Base-by-base conservation (phyloP, 2,329 filamentous ascomycete genomes). In the Alternaria hordeiaustralica region DNA sequence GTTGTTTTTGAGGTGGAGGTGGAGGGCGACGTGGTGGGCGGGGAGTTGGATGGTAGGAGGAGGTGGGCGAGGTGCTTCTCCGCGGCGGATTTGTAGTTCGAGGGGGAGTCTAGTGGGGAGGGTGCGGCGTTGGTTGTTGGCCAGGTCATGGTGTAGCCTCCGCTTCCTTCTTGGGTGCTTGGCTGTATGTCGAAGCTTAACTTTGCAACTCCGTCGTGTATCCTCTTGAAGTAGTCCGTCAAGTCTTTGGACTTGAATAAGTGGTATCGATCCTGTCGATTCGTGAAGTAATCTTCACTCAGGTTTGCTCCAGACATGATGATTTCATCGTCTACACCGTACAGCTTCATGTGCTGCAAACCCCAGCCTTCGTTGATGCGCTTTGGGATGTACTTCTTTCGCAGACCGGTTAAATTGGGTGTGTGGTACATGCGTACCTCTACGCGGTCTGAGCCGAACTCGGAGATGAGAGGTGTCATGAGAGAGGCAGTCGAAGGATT, bases 351-450 rank as follows among this genome's bases (percentile, higher is more conserved):
- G 77, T 99, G 96, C 78, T 99, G 96, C 65, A 99, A 82, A 1
- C 96, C 96, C 96, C 96, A 99, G 18, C 96, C 96, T 82, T 99
- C 96, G 71, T 99, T 99, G 78, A 99, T 95, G 20, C 96, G 87
- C 76, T 89, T 92, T 0, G 96, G 96, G 3, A 98, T 88, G 69
- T 92, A 84, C 73, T 90, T 89, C 82, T 98, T 98, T 55, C 90
- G 88, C 61, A 96, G 72, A 0, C 96, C 96, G 3, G 92, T 97
- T 67, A 99, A 82, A 75, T 99, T 99, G 0, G 96, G 96, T 1
- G 96, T 99, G 80, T 99, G 96, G 77, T 96, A 99, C 94, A 99
- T 96, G 72, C 94, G 91, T 67, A 99, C 89, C 75, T 97, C 93
- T 44, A 99, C 94, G 41, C 95, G 87, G 2, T 92, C 89, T 5